Conservation (phyloP, 345 rosid species). For the Fremontodendron californicum region DNA sequence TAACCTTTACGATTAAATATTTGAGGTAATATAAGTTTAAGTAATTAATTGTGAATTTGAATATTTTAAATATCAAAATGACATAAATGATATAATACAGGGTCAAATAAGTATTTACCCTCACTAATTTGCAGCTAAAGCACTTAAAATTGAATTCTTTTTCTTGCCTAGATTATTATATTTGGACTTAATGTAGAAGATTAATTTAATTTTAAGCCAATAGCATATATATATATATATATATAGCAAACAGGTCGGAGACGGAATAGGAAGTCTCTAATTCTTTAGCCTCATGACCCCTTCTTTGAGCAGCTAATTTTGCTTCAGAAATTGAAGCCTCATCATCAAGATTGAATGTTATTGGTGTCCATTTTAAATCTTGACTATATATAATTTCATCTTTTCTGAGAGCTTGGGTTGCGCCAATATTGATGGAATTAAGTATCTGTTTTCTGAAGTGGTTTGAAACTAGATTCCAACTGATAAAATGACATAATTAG, state of each 20-base stretch:
- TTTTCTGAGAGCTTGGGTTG: not conserved
- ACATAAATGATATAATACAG: too few relatives aligned
- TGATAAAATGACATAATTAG: not conserved
- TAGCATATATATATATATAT: not conserved
- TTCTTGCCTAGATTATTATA: not conserved
- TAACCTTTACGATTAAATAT: too few relatives aligned
- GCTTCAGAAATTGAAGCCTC: too few relatives aligned
- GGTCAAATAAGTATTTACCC: too few relatives aligned
- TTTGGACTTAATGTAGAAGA: not conserved
- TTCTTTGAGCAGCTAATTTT: not conserved
- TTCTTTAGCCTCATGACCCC: not conserved
- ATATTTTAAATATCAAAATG: too few relatives aligned
- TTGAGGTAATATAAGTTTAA: too few relatives aligned
- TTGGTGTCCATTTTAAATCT: too few relatives aligned
- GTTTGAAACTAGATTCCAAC: constrained; percentile 1
- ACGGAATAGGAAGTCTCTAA: not conserved
- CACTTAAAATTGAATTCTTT: not conserved
- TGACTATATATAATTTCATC: too few relatives aligned
- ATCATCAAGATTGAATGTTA: too few relatives aligned
- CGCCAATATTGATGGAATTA: constrained; percentile 9
- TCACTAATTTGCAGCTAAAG: not conserved
- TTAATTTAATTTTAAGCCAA: not conserved
- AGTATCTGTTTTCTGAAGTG: not conserved
- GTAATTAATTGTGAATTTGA: too few relatives aligned
- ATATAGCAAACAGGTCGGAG: not conserved